A percentile compares a stretch with the other conserved stretches of the same genome.
phyloP scores from a whole-genome alignment of 2,329 filamentous ascomycete species.

The Ceratocystis eucalypticola region DNA sequence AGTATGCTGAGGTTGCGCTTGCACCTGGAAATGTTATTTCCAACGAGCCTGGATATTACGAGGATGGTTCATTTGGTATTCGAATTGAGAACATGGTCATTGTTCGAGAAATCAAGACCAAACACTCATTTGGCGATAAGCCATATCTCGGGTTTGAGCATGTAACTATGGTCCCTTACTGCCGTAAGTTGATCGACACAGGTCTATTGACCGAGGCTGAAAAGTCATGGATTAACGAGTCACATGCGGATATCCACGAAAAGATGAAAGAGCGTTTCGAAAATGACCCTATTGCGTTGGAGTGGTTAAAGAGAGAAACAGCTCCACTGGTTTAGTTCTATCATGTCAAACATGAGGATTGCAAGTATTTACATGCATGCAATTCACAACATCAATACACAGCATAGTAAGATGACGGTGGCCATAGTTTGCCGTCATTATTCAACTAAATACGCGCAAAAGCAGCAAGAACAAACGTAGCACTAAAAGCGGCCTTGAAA shows the following conservation, averaged over 20 bases:
- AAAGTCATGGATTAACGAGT: constrained; percentile 75
- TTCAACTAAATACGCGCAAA: constrained; percentile 33
- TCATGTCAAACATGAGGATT: neutral
- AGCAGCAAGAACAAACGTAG: constrained; percentile 55
- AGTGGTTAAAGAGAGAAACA: constrained; percentile 80
- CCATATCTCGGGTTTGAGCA: constrained; percentile 91
- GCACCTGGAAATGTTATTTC: constrained; percentile 90
- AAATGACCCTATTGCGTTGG: constrained; percentile 53
- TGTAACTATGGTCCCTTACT: constrained; percentile 94
- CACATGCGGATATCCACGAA: constrained; percentile 65
- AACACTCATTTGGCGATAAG: constrained; percentile 82
- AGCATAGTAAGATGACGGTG: too few relatives aligned
- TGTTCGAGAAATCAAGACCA: constrained; percentile 76
- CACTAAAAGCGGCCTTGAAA: constrained; percentile 57
- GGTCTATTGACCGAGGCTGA: constrained; percentile 58
- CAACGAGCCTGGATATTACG: constrained; percentile 93
- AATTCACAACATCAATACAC: neutral
- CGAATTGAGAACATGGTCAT: constrained; percentile 94
- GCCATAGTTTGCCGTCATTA: neutral
- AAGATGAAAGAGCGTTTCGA: constrained; percentile 71
- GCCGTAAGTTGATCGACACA: constrained; percentile 71
- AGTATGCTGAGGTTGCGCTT: constrained; percentile 81
- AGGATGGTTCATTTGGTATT: constrained; percentile 88
- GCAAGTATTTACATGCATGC: neutral
- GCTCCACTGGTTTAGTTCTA: constrained; percentile 8